These are phyloP conservation scores for Canavalia gladiata DNA, from an alignment of 306 rosid genomes.

Conservation along the genomic window DNA sequence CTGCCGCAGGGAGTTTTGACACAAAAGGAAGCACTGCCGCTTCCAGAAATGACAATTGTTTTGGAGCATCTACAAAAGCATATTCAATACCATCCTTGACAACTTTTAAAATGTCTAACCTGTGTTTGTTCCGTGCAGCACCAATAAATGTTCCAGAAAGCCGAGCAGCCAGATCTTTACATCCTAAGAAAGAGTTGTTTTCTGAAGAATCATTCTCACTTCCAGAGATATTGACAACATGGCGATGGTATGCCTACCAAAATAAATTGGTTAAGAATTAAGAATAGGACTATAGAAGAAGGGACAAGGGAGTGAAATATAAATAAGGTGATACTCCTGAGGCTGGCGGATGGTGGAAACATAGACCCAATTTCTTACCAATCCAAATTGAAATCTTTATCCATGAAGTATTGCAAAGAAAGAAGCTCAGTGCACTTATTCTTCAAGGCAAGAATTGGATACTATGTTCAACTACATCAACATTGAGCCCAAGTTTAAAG, in stretches of 20 bases:
- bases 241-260: conserved; percentile 76
- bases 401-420: conserved; percentile 21
- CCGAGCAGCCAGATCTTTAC: conserved; percentile 82
- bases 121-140: conserved; percentile 84
- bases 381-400: conserved; percentile 12
- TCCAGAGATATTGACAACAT: conserved; percentile 58
- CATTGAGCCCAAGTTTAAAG: conserved; percentile 30
- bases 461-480: conserved; percentile 9
- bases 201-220: conserved; percentile 63
- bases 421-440: background rate
- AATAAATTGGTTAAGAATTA: conserved; percentile 26
- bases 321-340: conserved; percentile 37
- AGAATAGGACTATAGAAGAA: conserved; percentile 37
- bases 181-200: conserved; percentile 67
- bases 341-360: conserved; percentile 29
- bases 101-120: conserved; percentile 72
- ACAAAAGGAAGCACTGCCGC: conserved; percentile 75
- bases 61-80: conserved; percentile 88
- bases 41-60: conserved; percentile 82
- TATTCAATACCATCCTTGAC: conserved; percentile 82
- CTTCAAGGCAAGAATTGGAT: conserved; percentile 18
- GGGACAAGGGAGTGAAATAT: conserved; percentile 12
- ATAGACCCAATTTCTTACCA: conserved; percentile 26
- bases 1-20: conserved; percentile 80
- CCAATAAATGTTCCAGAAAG: conserved; percentile 88